Base-by-base conservation (phyloP, 140 eudicot genomes). In the Cichorium intybus region DNA sequence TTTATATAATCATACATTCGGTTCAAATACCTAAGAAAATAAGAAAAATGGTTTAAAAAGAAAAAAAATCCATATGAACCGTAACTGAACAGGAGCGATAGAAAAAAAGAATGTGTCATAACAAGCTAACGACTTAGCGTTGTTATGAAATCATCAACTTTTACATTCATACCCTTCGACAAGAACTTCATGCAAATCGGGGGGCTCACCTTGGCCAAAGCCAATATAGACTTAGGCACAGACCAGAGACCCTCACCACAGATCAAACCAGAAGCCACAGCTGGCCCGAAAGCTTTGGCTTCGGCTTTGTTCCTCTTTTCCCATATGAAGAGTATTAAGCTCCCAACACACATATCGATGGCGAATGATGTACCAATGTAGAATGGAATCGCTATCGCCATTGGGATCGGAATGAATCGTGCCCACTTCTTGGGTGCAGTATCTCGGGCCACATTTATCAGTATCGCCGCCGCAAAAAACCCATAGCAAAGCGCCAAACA, bases 231-330 rank as follows among this genome's bases (percentile, higher is more conserved):
- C 56, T 69, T 70, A 21, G 97, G 97, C 55, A 89, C 64, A 1
- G 82, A 74, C 95, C 95, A 89, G 5, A 89, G 35, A 27, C 95
- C 95, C 15, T 89, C 97, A 5, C 97, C 95, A 56, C 95, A 89
- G 4, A 89, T 89, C 78, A 89, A 43, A 43, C 49, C 49, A 43
- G 49, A 43, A 43, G 49, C 49, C 18, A 43, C 49, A 4, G 49
- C 49, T 0, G 97, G 95, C 10, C 76, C 86, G 22, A 86, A 74
- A 17, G 81, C 77, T 41, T 68, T 80, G 12, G 97, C 97, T 43
- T 77, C 76, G 0, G 56, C 68, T 62, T 62, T 81, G 52, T 90
- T 72, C 11, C 55, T 64, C 70, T 37, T 79, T 57, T 72, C 82
- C 97, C 95, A 87, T 20, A 80, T 33, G 35, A 64, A 90, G 33